A percentile compares a stretch with the other conserved stretches of the same genome.
phyloP scores from a whole-genome alignment of 2,329 filamentous ascomycete genomes.

The Penicillium rolfsii region DNA sequence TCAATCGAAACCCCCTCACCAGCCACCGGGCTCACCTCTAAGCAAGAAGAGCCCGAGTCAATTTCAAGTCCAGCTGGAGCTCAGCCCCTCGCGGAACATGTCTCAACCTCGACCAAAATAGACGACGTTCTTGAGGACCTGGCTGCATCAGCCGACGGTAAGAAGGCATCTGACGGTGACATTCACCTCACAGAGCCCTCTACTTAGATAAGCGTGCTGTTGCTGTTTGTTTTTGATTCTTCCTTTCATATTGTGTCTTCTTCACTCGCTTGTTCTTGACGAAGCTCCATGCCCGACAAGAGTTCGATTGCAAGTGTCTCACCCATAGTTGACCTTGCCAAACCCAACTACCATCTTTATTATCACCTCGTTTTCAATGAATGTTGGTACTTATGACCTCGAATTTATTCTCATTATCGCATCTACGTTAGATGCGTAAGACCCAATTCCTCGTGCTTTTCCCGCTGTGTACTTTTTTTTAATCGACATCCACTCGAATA shows the following conservation, averaged over 20 bases:
- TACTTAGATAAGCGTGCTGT: neutral
- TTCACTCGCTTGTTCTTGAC: slow-evolving; percentile 4
- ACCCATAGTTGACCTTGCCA: neutral
- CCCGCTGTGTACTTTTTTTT: neutral
- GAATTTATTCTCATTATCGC: slow-evolving; percentile 1
- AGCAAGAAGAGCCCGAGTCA: slow-evolving; percentile 7
- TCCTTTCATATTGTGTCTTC: slow-evolving; percentile 10
- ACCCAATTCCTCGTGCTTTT: neutral
- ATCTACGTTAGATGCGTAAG: neutral
- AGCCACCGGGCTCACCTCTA: neutral
- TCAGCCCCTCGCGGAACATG: slow-evolving; percentile 12
- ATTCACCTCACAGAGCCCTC: slow-evolving; percentile 11
- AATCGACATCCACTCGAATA: neutral
- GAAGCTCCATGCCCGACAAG: slow-evolving; percentile 3
- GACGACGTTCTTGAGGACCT: slow-evolving; percentile 31
- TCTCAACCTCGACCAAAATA: slow-evolving; percentile 13
- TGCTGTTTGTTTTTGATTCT: neutral
- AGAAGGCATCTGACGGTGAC: slow-evolving; percentile 31
- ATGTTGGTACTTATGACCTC: slow-evolving; percentile 2
- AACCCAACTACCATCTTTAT: neutral
- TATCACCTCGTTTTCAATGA: slow-evolving; percentile 11
- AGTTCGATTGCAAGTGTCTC: neutral
- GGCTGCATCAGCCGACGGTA: slow-evolving; percentile 33
- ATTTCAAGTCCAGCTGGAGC: neutral
- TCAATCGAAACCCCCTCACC: neutral